Percentiles rank a stretch among this genome's conserved stretches.
Conservation (phyloP, 176 grass and related monocot species). For the Lolium perenne region DNA sequence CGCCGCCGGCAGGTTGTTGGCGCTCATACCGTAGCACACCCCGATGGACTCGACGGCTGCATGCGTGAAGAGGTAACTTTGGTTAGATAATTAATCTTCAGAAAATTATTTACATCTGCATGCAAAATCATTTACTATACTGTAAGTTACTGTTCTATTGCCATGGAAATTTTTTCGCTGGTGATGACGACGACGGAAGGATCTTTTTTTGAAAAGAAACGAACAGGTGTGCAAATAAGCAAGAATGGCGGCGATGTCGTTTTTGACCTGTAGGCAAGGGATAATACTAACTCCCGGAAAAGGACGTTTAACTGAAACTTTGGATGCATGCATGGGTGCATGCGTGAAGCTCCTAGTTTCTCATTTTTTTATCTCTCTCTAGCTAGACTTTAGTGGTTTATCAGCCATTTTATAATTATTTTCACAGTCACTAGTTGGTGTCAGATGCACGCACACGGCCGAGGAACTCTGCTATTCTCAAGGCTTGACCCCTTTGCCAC, state of each 20-base stretch:
- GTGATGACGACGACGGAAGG: neutral
- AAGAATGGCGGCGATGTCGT: neutral
- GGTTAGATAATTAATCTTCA: neutral
- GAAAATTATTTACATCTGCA: neutral
- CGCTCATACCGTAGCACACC: constrained; percentile 73
- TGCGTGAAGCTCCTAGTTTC: constrained; percentile 7
- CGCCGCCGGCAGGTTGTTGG: constrained; percentile 52
- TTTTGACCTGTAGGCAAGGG: constrained; percentile 28
- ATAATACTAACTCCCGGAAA: neutral
- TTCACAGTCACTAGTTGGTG: constrained; percentile 18
- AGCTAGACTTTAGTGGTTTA: constrained; percentile 5
- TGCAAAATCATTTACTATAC: neutral
- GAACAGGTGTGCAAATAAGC: neutral
- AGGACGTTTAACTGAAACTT: constrained; percentile 51
- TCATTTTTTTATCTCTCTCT: neutral
- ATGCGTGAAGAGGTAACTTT: neutral
- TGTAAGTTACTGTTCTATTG: neutral
- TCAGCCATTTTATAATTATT: neutral
- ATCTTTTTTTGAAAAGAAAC: too few relatives aligned
- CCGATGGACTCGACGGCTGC: constrained; percentile 59
- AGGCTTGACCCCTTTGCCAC: constrained; percentile 31
- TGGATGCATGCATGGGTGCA: constrained; percentile 31
- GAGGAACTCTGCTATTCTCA: constrained; percentile 33
- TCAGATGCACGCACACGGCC: constrained; percentile 32
- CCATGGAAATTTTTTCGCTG: neutral